phyloP scores from a whole-genome alignment of 129 eudicot species.

The Apium graveolens region DNA sequence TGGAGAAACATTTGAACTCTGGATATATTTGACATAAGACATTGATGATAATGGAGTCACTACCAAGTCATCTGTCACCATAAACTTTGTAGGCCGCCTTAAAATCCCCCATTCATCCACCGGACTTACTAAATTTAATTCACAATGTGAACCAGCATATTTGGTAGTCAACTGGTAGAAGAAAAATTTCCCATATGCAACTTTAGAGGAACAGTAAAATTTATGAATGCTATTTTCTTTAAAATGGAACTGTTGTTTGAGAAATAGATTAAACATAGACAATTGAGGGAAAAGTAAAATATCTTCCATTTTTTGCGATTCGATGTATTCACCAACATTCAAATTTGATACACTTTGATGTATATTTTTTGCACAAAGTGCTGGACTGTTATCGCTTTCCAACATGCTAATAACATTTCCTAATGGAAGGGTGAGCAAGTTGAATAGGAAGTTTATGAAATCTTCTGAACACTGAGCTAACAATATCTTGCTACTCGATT shows the following conservation, averaged over 20 bases:
- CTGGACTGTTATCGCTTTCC: background rate
- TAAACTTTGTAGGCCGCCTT: too few relatives aligned
- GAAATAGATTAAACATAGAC: conserved; percentile 13
- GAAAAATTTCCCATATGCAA: too few relatives aligned
- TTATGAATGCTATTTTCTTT: background rate
- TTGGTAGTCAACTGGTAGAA: too few relatives aligned
- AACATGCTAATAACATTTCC: conserved; percentile 18
- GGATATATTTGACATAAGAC: too few relatives aligned
- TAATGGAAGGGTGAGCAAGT: conserved; percentile 31
- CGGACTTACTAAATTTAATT: background rate
- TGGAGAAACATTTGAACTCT: too few relatives aligned
- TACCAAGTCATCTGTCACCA: too few relatives aligned
- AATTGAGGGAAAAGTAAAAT: conserved; percentile 27
- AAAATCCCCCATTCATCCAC: background rate
- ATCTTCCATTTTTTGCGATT: conserved; percentile 21
- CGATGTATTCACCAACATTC: conserved; percentile 18
- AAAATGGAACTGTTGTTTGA: conserved; percentile 21
- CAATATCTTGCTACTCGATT: conserved; percentile 30
- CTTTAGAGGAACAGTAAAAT: background rate
- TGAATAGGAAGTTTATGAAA: conserved; percentile 39
- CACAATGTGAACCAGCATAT: background rate
- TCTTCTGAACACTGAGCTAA: conserved; percentile 26
- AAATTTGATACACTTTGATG: conserved; percentile 24
- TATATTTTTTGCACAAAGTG: conserved; percentile 24
- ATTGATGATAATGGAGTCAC: too few relatives aligned